phyloP scores from a whole-genome alignment of 2,329 filamentous ascomycete species.

The Beauveria sp. region DNA sequence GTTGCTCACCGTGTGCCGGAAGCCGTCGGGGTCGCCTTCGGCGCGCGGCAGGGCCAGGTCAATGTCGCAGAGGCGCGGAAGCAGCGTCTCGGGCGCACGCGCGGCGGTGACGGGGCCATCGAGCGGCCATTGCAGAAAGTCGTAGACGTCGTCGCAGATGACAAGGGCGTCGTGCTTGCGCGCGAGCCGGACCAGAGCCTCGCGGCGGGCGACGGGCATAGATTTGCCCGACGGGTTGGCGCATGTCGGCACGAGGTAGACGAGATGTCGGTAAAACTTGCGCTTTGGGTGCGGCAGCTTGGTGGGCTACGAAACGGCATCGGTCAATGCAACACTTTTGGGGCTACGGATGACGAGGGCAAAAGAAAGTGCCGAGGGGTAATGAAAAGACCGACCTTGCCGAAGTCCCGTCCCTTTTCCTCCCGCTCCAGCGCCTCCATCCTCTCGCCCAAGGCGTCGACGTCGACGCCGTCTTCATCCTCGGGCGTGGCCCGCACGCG shows the following conservation, averaged over 20 bases:
- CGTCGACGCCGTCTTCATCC: constrained; percentile 68
- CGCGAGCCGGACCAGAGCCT: constrained; percentile 66
- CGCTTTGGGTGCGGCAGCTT: constrained; percentile 52
- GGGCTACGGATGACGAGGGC: not conserved
- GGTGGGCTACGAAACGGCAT: constrained; percentile 29
- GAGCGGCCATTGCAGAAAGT: constrained; percentile 74
- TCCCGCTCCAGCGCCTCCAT: constrained; percentile 24
- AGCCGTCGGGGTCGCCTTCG: constrained; percentile 38
- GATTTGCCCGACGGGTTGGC: constrained; percentile 82
- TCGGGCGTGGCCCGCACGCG: constrained; percentile 65
- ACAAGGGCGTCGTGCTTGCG: constrained; percentile 75
- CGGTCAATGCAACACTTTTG: not conserved
- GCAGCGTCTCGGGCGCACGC: constrained; percentile 35
- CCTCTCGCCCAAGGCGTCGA: constrained; percentile 39
- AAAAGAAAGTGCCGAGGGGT: not conserved
- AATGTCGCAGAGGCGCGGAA: constrained; percentile 73
- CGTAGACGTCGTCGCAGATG: constrained; percentile 88
- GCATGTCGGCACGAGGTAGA: constrained; percentile 85
- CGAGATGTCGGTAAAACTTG: constrained; percentile 78
- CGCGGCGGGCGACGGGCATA: constrained; percentile 62
- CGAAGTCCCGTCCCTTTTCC: constrained; percentile 12
- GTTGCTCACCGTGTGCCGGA: constrained; percentile 79
- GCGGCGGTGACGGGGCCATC: constrained; percentile 25
- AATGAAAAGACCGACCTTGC: not conserved
- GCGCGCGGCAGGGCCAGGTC: constrained; percentile 58